These are phyloP conservation scores for Rhizopogon sp. DNA, from an alignment of 768 basidiomycete species.

Conservation along the genomic window DNA sequence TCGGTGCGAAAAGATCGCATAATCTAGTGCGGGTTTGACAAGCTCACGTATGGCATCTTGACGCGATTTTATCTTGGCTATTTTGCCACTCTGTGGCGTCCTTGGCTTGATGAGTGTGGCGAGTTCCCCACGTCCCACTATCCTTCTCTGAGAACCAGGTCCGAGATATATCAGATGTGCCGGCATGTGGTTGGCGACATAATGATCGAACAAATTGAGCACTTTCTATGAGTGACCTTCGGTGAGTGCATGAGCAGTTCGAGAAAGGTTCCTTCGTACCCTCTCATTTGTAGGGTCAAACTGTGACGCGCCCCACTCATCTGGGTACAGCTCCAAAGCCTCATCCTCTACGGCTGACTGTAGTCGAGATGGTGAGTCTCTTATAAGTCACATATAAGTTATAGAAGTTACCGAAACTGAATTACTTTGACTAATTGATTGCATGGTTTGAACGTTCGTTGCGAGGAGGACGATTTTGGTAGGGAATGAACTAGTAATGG, in stretches of 20 bases:
- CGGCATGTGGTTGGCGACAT: not conserved
- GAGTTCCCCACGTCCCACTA: not conserved
- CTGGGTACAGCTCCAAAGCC: not conserved
- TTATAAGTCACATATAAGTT: not conserved
- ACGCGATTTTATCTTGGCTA: not conserved
- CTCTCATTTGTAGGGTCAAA: not conserved
- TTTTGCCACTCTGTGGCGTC: not conserved
- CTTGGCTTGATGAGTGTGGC: not conserved
- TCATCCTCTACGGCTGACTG: not conserved
- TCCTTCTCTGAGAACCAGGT: not conserved
- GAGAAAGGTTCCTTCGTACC: not conserved
- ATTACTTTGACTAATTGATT: not conserved
- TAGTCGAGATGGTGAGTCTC: not conserved
- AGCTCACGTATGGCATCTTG: not conserved
- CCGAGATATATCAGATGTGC: not conserved
- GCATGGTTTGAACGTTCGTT: not conserved
- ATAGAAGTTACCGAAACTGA: not conserved
- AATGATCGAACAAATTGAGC: not conserved
- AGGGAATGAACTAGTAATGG: not conserved
- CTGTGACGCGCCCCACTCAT: not conserved
- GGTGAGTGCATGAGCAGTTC: not conserved
- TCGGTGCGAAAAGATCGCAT: slow-evolving; percentile 23
- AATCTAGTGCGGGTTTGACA: slow-evolving; percentile 4
- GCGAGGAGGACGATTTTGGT: not conserved
- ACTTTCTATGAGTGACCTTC: not conserved